Percentiles rank a stretch among this genome's conserved stretches.
These are phyloP conservation scores for Jasminum sambac DNA, from an alignment of 257 asterid genomes.

Conservation along the genomic window DNA sequence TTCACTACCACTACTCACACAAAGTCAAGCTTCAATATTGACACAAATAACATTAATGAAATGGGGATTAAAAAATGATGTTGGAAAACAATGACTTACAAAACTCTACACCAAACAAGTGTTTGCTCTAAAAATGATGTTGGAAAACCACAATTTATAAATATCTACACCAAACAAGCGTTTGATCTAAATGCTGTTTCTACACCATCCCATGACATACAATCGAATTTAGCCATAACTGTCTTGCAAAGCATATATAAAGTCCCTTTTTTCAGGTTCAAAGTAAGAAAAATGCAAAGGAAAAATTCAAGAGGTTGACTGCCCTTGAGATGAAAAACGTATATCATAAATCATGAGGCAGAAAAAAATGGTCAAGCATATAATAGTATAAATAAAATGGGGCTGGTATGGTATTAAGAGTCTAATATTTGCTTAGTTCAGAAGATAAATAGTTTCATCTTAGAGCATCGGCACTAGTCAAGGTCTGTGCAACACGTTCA, in stretches of 20 bases:
- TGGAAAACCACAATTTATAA: no score
- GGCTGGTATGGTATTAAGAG: background rate
- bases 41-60: no score
- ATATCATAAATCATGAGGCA: background rate
- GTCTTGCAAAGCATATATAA: background rate
- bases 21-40: no score
- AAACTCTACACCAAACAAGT: no score
- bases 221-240: background rate
- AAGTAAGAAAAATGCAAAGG: background rate
- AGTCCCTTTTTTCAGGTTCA: background rate
- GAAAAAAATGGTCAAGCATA: background rate
- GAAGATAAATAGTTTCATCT: background rate
- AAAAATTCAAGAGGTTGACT: slow-evolving; percentile 1
- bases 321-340: background rate
- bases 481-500: background rate
- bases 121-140: no score
- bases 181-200: background rate
- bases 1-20: no score
- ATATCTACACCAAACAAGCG: no score
- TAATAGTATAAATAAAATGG: background rate
- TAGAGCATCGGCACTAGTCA: background rate
- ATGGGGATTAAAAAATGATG: no score
- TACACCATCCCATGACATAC: background rate
- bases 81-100: no score
- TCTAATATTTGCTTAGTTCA: background rate